Conservation (phyloP, 345 rosid genomes). For the Eucalyptus caleyi region DNA sequence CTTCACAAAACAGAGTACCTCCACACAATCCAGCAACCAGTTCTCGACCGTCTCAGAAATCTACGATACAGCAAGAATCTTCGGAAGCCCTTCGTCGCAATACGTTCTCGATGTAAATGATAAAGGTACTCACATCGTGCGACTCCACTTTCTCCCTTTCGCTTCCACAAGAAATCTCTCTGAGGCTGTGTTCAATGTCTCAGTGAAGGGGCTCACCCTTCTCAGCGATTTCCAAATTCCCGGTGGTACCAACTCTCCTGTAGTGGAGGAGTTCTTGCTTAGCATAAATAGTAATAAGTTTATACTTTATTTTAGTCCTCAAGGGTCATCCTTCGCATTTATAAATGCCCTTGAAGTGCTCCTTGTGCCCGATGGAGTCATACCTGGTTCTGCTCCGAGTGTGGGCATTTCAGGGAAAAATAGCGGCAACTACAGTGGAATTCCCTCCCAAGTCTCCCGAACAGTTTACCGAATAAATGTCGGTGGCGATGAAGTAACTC, state of each 20-base stretch:
- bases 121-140: conserved; percentile 27
- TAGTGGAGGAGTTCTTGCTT: conserved; percentile 33
- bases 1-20: not conserved
- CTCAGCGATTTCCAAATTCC: conserved; percentile 8
- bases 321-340: conserved; percentile 30
- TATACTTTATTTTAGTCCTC: conserved; percentile 22
- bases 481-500: conserved; percentile 19
- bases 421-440: not conserved
- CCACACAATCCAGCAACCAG: not conserved
- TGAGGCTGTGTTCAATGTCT: conserved; percentile 21
- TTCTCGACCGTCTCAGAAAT: not conserved
- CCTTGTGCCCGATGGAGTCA: conserved; percentile 11
- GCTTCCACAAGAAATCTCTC: conserved; percentile 6
- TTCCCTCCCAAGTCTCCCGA: conserved; percentile 10
- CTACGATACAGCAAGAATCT: conserved; percentile 41
- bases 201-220: conserved; percentile 8
- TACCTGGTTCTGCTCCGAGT: not conserved
- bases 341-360: conserved; percentile 64
- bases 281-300: conserved; percentile 1
- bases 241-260: not conserved
- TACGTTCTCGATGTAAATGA: conserved; percentile 13
- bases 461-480: conserved; percentile 30
- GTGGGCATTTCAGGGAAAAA: not conserved
- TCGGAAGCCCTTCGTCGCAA: conserved; percentile 2
- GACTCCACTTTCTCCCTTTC: conserved; percentile 28